Base-by-base conservation (phyloP, 352 stramenopile species). In the Globisporangium ultimum region DNA sequence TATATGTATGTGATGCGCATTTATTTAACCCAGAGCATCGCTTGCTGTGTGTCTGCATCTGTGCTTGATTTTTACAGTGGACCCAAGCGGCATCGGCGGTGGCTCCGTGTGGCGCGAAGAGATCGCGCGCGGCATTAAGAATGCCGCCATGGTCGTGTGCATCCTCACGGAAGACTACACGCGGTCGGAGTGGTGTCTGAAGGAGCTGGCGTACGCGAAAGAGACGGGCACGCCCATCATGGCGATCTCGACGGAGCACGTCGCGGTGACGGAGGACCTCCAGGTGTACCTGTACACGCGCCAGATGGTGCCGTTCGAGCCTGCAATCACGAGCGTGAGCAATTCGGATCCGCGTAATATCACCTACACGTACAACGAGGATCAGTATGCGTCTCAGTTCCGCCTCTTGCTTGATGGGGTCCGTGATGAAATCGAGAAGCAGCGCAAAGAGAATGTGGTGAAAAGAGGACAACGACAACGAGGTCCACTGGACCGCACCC, bases 231-330 rank as follows among this genome's bases (percentile, higher is more conserved):
- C 70, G 55, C 80, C 78, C 8, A 89, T 90, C 48, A 78, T 90
- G 40, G 80, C 84, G 10, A 68, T 89, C 0, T 91, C 80, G 17
- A 77, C 80, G 0, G 82, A 93, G 56, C 67, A 66, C 54, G 76
- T 67, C 8, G 41, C 62, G 3, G 72, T 91, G 21, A 83, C 72
- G 13, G 80, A 91, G 12, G 81, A 93, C 52, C 75, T 93, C 64
- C 81, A 93, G 53, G 81, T 91, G 61, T 93, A 93, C 66, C 72
- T 93, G 22, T 91, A 91, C 69, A 91, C 84, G 34, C 80, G 84
- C 3, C 81, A 91, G 60, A 91, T 32, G 24, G 24, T 32, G 24
- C 24, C 24, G 24, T 32, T n/a, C n/a, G n/a, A n/a, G n/a, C n/a
- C n/a, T n/a, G n/a, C n/a, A n/a, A n/a, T n/a, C n/a, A n/a, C n/a